phyloP scores from a whole-genome alignment of 2,329 filamentous ascomycete species.

The Hortaea sp. region DNA sequence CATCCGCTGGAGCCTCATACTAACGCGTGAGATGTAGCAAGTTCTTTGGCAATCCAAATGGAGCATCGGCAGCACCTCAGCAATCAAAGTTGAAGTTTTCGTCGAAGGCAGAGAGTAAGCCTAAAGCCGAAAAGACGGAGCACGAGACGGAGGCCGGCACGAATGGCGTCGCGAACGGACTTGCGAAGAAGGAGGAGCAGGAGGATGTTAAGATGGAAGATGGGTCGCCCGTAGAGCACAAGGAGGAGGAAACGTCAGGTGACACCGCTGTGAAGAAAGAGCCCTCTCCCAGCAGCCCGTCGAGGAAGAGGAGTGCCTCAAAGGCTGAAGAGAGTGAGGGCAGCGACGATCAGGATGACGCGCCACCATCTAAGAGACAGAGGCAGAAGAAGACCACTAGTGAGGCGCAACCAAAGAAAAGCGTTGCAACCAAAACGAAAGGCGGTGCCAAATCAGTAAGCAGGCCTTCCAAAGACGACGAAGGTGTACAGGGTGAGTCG shows the following conservation, averaged over 20 bases:
- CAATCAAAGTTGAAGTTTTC: slow-evolving; percentile 74
- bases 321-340: slow-evolving; percentile 10
- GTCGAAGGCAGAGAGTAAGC: slow-evolving; percentile 16
- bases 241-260: slow-evolving; percentile 15
- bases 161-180: slow-evolving; percentile 16
- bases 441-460: not conserved
- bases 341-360: slow-evolving; percentile 19
- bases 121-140: slow-evolving; percentile 12
- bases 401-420: slow-evolving; percentile 7
- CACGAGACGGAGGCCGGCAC: slow-evolving; percentile 5
- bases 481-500: slow-evolving; percentile 1
- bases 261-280: slow-evolving; percentile 10
- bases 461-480: not conserved
- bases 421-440: slow-evolving; percentile 12
- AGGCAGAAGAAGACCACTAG: slow-evolving; percentile 14
- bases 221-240: slow-evolving; percentile 11
- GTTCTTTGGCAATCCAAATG: slow-evolving; percentile 66
- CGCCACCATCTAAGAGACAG: slow-evolving; percentile 27
- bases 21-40: slow-evolving; percentile 48
- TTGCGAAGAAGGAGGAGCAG: slow-evolving; percentile 21
- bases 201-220: slow-evolving; percentile 25
- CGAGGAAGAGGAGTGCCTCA: slow-evolving; percentile 21
- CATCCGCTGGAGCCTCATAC: not conserved
- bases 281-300: slow-evolving; percentile 8
- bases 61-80: slow-evolving; percentile 50